phyloP scores from a whole-genome alignment of 2,329 filamentous ascomycete species.

The Fusarium armeniacum region DNA sequence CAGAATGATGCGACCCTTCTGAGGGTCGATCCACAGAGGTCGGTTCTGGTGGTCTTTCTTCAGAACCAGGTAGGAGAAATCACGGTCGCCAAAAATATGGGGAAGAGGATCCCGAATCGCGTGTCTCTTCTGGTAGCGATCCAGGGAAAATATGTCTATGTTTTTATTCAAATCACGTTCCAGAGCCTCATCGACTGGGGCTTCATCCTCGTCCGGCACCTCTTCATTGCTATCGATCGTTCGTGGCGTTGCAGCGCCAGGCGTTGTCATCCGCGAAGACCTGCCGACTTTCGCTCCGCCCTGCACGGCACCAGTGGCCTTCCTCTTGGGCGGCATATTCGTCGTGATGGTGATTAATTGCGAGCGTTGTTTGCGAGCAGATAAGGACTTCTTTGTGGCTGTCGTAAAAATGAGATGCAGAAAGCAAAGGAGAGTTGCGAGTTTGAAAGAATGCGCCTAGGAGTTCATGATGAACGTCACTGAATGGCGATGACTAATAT shows the following conservation, averaged over 20 bases:
- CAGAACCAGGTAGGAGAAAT: slow-evolving; percentile 85
- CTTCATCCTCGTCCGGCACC: slow-evolving; percentile 61
- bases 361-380: slow-evolving; percentile 22
- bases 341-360: slow-evolving; percentile 36
- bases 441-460: slow-evolving; percentile 10
- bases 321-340: slow-evolving; percentile 78
- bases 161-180: slow-evolving; percentile 70
- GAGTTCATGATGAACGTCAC: slow-evolving; percentile 29
- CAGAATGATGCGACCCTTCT: slow-evolving; percentile 87
- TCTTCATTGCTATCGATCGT: slow-evolving; percentile 70
- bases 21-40: slow-evolving; percentile 93
- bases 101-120: slow-evolving; percentile 61
- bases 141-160: slow-evolving; percentile 71
- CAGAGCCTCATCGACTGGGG: slow-evolving; percentile 64
- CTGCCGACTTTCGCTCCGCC: slow-evolving; percentile 68
- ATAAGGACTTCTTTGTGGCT: slow-evolving; percentile 13
- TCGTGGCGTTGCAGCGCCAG: slow-evolving; percentile 71
- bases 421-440: slow-evolving; percentile 4
- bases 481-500: slow-evolving; percentile 38
- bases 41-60: slow-evolving; percentile 92
- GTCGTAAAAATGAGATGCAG: slow-evolving; percentile 13
- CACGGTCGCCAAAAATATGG: slow-evolving; percentile 65
- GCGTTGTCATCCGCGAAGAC: slow-evolving; percentile 70
- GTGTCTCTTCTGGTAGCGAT: slow-evolving; percentile 64
- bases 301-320: slow-evolving; percentile 67